These are phyloP conservation scores for Pichia membranifaciens DNA, from an alignment of 805 yeast genomes.

Conservation along the genomic window DNA sequence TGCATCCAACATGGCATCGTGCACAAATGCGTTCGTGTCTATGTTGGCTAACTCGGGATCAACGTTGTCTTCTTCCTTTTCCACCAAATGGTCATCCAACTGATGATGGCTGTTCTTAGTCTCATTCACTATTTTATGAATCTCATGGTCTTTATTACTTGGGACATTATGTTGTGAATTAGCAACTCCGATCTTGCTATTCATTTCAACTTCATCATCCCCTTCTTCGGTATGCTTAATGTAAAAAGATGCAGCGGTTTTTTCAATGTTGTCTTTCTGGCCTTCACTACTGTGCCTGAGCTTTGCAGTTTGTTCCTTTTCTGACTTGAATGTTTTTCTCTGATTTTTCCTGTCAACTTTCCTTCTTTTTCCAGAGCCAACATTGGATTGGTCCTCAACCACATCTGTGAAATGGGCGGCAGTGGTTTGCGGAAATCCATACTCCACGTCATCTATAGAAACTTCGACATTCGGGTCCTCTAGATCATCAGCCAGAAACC, in stretches of 20 bases:
- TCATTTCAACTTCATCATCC: no score
- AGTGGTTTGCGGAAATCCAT: conserved; percentile 12
- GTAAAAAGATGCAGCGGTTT: no score
- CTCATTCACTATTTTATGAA: not conserved
- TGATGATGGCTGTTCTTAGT: not conserved
- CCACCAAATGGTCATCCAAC: no score
- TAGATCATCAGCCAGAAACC: conserved; percentile 41
- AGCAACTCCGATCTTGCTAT: no score
- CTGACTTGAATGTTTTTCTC: not conserved
- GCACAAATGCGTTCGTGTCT: conserved; percentile 46
- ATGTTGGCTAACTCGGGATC: conserved; percentile 52
- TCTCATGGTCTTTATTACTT: not conserved
- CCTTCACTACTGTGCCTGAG: no score
- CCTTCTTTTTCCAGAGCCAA: not conserved
- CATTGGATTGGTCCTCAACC: conserved; percentile 3
- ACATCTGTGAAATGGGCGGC: conserved; percentile 13
- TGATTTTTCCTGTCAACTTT: not conserved
- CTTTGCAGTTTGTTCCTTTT: no score
- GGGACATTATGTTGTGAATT: no score
- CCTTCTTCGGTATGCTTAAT: no score
- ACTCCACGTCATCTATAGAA: conserved; percentile 9
- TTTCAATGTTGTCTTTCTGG: no score
- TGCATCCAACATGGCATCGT: conserved; percentile 67
- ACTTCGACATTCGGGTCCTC: conserved; percentile 14
- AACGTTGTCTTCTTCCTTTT: conserved; percentile 30